Conservation (phyloP, 352 stramenopile species). For the Pythium aquatile region DNA sequence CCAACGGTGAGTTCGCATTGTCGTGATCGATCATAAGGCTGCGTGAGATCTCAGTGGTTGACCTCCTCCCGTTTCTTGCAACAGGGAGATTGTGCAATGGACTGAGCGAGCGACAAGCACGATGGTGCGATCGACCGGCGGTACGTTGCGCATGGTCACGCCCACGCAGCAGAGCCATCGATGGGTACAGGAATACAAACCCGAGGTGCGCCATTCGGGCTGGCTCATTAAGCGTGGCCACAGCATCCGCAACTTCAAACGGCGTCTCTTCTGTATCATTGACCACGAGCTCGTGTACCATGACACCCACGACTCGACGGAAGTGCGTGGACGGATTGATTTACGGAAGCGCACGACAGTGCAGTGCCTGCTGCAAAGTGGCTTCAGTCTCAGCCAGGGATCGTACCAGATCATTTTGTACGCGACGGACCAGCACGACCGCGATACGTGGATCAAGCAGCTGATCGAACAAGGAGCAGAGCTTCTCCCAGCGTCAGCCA, state of each 20-base stretch:
- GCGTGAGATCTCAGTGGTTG: constrained; percentile 17
- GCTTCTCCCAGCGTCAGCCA: constrained; percentile 47
- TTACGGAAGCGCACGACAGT: constrained; percentile 61
- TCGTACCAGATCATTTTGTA: constrained; percentile 82
- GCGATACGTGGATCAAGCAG: constrained; percentile 82
- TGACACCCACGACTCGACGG: constrained; percentile 71
- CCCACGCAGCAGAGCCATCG: constrained; percentile 60
- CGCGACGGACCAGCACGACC: constrained; percentile 67
- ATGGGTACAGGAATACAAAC: constrained; percentile 83
- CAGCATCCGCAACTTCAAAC: constrained; percentile 82
- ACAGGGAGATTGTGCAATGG: constrained; percentile 79
- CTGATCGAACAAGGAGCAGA: constrained; percentile 72
- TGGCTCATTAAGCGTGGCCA: constrained; percentile 87
- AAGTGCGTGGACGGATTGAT: constrained; percentile 76
- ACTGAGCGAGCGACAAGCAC: constrained; percentile 74
- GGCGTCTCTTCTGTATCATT: constrained; percentile 83
- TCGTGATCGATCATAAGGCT: neutral
- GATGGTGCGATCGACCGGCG: constrained; percentile 61
- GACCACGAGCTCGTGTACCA: constrained; percentile 87
- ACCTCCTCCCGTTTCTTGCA: neutral
- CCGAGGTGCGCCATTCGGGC: constrained; percentile 74
- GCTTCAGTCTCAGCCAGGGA: constrained; percentile 72
- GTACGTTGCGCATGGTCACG: constrained; percentile 38
- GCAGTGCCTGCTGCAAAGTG: constrained; percentile 67
- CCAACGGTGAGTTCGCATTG: constrained; percentile 38